Evolutionary conservation across 768 basidiomycete genomes (phyloP), one percentile per base, ranked within the genome.

Genomic region (Mycena metata): DNA sequence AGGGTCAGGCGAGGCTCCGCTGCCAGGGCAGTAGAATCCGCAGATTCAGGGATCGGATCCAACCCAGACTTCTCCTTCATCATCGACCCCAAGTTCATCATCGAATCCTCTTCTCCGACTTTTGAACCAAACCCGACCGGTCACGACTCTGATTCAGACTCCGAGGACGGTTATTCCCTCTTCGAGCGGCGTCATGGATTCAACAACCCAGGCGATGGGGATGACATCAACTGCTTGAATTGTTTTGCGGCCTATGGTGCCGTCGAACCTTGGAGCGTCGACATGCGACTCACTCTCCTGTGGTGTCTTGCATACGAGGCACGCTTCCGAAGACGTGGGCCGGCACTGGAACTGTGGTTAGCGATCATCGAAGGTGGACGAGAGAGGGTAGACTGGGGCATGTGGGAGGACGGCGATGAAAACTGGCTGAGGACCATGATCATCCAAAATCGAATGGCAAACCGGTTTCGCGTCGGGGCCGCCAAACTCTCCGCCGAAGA

Each of bases 341-440:
- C 63, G 1, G 69, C 69, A 15, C 59, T 69, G 3, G 69, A 65
- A 33, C 64, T 69, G 9, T 69, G 69, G 69, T 24, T 69, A 24
- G 58, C 59, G 13, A 66, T 69, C 35, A 69, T 69, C 46, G 45
- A 60, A 33, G 69, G 64, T 0, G 45, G 41, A 2, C 45, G 69
- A 9, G 64, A 66, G 23, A 43, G 69, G 21, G 55, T 69, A 3
- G 64, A 66, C 55, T 69, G 69, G 69, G 33, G 41, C 2, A 69
- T 69, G 64, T 69, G 69, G 69, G 64, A 60, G 52, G 62, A 64
- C 19, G 69, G 69, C 21, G 69, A 69, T 41, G 69, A 69, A 54
- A 11, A 13, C 8, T 69, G 69, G 69, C 43, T 69, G 12, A 52
- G 69, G 55, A 47, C 42, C 33, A 65, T 61, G 69, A 56, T 60